Conservation (phyloP, 1,284 basidiomycete species). For the Fomes fomentarius region DNA sequence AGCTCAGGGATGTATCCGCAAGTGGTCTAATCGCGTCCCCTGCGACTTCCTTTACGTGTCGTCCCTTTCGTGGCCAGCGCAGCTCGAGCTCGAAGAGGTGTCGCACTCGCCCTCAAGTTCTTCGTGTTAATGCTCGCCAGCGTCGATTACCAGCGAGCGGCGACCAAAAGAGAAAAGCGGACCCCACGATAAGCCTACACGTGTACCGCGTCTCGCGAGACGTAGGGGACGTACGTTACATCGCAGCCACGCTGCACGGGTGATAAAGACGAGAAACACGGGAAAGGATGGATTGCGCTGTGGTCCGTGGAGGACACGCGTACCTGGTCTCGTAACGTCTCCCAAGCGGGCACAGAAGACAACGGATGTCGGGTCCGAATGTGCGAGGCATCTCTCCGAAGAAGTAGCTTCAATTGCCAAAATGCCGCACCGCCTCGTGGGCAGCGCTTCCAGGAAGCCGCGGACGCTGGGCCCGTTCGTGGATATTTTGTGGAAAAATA, state of each 20-base stretch:
- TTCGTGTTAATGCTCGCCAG: constrained; percentile 11
- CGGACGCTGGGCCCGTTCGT: too few species aligned
- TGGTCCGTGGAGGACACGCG: background rate
- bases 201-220: constrained; percentile 13
- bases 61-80: constrained; percentile 1
- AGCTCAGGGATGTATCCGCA: background rate
- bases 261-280: background rate
- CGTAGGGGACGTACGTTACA: constrained; percentile 4
- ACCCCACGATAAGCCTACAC: constrained; percentile 24
- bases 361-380: constrained; percentile 17
- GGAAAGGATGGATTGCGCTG: background rate
- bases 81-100: background rate
- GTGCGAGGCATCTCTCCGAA: constrained; percentile 9
- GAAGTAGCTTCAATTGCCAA: constrained; percentile 7
- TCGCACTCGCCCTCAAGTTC: constrained; percentile 1
- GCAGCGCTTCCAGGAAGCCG: background rate
- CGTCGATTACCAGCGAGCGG: background rate
- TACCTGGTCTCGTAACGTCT: background rate
- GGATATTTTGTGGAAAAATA: background rate
- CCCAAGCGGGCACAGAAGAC: background rate
- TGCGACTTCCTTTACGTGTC: constrained; percentile 19
- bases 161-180: background rate
- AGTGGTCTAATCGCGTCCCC: background rate
- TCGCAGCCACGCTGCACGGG: background rate
- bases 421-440: constrained; percentile 11